Percentiles rank a stretch among this genome's conserved stretches.
phyloP scores from a whole-genome alignment of 2,329 filamentous ascomycete genomes.

The Hymenoscyphus fructigenus region DNA sequence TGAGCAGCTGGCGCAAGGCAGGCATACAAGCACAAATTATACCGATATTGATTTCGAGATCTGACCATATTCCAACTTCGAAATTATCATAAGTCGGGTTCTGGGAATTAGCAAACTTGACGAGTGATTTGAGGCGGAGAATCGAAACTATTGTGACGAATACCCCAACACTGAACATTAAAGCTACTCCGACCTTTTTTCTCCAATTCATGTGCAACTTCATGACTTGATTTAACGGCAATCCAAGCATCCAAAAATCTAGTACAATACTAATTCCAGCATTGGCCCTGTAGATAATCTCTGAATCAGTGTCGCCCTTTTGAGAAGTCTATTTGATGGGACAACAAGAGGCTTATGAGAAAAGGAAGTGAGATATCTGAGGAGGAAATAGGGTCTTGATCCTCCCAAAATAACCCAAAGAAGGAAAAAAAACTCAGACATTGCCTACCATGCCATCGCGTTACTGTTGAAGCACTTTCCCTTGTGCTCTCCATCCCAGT shows the following conservation, averaged over 20 bases:
- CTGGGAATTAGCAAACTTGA: constrained; percentile 6
- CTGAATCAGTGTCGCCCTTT: too few relatives aligned
- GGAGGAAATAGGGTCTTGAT: too few relatives aligned
- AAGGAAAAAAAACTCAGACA: too few relatives aligned
- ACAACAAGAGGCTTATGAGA: too few relatives aligned
- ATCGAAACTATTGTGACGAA: constrained; percentile 13
- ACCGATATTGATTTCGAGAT: constrained; percentile 85
- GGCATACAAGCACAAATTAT: constrained; percentile 93
- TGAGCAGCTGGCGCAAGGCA: constrained; percentile 50
- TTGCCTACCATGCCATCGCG: constrained; percentile 40
- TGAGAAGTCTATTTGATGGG: too few relatives aligned
- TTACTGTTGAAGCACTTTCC: constrained; percentile 52
- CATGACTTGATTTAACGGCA: constrained; percentile 7
- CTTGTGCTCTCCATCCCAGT: constrained; percentile 47
- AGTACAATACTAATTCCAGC: constrained; percentile 11
- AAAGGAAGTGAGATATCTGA: too few relatives aligned
- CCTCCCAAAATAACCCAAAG: too few relatives aligned
- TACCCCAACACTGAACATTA: constrained; percentile 16
- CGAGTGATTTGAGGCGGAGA: constrained; percentile 10
- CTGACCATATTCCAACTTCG: constrained; percentile 86
- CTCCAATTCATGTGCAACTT: constrained; percentile 9
- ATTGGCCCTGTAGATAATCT: neutral
- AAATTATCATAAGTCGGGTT: constrained; percentile 56
- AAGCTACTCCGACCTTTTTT: constrained; percentile 10
- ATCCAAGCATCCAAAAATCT: constrained; percentile 11